Conservation (phyloP, 768 basidiomycete genomes). For the Amanita subjunquillea region DNA sequence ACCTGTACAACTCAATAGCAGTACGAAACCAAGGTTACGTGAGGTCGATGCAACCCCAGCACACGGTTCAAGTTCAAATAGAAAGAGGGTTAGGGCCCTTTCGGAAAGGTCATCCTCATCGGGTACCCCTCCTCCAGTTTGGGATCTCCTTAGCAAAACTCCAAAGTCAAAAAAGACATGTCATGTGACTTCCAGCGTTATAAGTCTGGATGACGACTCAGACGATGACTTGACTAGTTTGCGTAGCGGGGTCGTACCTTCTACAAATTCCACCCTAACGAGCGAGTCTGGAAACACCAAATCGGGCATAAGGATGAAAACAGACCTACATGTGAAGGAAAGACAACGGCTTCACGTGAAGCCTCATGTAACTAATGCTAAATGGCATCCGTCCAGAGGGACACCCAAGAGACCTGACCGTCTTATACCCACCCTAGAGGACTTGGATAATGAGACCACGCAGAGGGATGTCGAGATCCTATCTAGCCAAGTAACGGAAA, state of each 20-base stretch:
- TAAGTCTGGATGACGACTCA: slow-evolving; percentile 4
- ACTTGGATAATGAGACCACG: neutral
- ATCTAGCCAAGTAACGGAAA: slow-evolving; percentile 2
- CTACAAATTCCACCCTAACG: neutral
- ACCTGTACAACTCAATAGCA: neutral
- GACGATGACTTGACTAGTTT: neutral
- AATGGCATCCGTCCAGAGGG: neutral
- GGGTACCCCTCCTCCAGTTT: slow-evolving; percentile 2
- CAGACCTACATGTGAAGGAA: neutral
- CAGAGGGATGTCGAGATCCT: neutral
- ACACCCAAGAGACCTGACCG: neutral
- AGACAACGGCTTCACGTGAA: neutral
- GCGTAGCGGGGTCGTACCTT: neutral
- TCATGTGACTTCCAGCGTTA: neutral
- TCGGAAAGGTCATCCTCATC: neutral
- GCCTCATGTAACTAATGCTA: neutral
- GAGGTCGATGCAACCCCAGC: neutral
- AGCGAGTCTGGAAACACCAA: neutral
- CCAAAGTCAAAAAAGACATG: neutral
- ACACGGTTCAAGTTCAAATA: neutral
- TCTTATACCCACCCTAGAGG: neutral
- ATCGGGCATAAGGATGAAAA: neutral
- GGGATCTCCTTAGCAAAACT: neutral
- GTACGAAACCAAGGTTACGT: neutral
- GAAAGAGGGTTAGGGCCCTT: neutral